Conservation (phyloP, 177 flowering plant species). For the Vitis hybrid region DNA sequence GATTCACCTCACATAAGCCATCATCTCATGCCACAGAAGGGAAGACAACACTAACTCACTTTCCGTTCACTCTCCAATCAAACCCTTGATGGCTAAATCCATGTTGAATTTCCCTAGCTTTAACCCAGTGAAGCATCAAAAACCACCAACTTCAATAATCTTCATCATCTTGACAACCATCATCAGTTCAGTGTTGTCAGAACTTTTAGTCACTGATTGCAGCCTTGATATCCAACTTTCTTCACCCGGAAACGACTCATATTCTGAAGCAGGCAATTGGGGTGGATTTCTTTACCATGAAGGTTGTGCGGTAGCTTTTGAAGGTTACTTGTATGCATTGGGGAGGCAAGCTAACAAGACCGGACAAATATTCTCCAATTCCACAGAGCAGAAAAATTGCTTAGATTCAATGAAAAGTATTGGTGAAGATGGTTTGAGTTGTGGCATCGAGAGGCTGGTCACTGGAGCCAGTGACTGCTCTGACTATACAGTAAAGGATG, state of each 20-base stretch:
- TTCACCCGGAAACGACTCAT: constrained; percentile 2
- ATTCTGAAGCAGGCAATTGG: constrained; percentile 16
- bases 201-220: constrained; percentile 14
- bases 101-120: not conserved
- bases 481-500: constrained; percentile 22
- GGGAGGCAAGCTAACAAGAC: constrained; percentile 24
- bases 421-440: constrained; percentile 12
- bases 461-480: constrained; percentile 33
- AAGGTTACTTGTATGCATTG: constrained; percentile 26
- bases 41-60: not conserved
- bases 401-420: constrained; percentile 12
- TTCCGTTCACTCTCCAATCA: not conserved
- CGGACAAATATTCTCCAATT: constrained; percentile 25
- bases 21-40: not conserved
- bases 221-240: constrained; percentile 11
- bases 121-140: not conserved
- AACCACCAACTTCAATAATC: not conserved
- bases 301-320: constrained; percentile 24
- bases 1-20: not conserved
- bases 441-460: constrained; percentile 29
- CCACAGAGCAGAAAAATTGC: constrained; percentile 23
- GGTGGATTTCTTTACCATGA: constrained; percentile 24
- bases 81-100: constrained; percentile 3
- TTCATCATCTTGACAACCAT: constrained; percentile 6
- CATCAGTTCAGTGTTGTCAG: constrained; percentile 5